Conservation (phyloP, 1,139 yeast species). For the Diutina siamensis region DNA sequence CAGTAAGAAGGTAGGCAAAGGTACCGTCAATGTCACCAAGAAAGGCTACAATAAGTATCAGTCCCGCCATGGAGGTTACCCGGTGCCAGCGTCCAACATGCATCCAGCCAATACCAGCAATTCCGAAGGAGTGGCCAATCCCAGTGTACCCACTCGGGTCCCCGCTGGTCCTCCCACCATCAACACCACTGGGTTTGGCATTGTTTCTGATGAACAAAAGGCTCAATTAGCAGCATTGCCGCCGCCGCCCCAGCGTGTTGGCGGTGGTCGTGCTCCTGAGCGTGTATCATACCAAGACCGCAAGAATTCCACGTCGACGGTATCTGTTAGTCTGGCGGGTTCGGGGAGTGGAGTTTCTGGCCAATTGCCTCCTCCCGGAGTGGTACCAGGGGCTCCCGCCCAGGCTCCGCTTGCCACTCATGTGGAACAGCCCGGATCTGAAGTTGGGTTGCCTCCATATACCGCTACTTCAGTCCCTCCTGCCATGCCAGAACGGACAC, state of each 20-base stretch:
- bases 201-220: not conserved
- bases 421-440: not conserved
- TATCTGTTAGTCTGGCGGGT: no score
- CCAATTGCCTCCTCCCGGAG: not conserved
- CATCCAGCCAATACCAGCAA: not conserved
- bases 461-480: not conserved
- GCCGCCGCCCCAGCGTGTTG: not conserved
- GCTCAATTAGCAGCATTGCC: constrained; percentile 1
- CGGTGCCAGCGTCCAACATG: not conserved
- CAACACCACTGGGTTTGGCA: not conserved
- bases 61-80: not conserved
- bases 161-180: not conserved
- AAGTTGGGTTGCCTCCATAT: not conserved
- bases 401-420: not conserved
- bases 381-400: not conserved
- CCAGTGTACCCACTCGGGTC: not conserved
- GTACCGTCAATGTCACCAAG: not conserved
- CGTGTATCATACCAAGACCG: not conserved
- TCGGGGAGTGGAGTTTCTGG: no score
- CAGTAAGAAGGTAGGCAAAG: constrained; percentile 2
- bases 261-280: not conserved
- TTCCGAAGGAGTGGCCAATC: not conserved
- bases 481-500: not conserved
- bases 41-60: not conserved
- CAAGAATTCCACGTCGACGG: not conserved